Base-by-base conservation (phyloP, 441 rosid genomes). In the Gossypium davidsonii region DNA sequence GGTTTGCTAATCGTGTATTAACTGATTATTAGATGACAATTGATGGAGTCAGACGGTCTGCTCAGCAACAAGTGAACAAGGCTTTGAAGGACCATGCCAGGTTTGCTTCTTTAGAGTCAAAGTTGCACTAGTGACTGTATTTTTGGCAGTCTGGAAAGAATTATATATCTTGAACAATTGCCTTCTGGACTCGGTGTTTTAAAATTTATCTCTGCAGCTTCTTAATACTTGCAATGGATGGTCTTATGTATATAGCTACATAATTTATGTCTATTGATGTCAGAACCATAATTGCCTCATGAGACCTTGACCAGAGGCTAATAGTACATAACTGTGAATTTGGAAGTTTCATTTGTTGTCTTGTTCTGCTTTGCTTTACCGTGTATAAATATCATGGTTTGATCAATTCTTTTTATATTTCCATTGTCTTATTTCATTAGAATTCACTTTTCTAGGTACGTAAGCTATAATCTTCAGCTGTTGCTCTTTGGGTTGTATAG, bases 21-120 rank as follows among this genome's bases (percentile, higher is more conserved):
- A 75, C 11, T 76, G 66, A 48, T 74, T 74, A 39, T 75, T 81
- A 96, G 99, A 93, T 90, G 93, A 96, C 99, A 51, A 92, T 93
- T 82, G 94, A 96, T 87, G 99, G 79, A 80, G 98, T 93, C 34
- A 93, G 86, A 88, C 98, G 98, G 69, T 89, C 90, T 84, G 99
- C 99, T 77, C 99, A 92, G 80, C 88, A 93, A 77, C 97, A 92
- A 82, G 93, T 96, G 82, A 88, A 83, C 82, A 90, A 80, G 79
- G 99, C 98, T 37, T 80, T 96, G 84, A 96, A 90, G 85, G 91
- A 96, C 88, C 97, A 91, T 66, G 73, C 94, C 70, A 91, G 99
- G 99, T 96, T 71, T 73, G 70, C 60, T 67, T 74, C 44, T 73
- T 58, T 62, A 18, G 44, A 21, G 74, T 71, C n/a, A 6, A 58